Evolutionary conservation across 73 alveolate species (phyloP).

Genomic region (Tetrahymena elliotti): DNA sequence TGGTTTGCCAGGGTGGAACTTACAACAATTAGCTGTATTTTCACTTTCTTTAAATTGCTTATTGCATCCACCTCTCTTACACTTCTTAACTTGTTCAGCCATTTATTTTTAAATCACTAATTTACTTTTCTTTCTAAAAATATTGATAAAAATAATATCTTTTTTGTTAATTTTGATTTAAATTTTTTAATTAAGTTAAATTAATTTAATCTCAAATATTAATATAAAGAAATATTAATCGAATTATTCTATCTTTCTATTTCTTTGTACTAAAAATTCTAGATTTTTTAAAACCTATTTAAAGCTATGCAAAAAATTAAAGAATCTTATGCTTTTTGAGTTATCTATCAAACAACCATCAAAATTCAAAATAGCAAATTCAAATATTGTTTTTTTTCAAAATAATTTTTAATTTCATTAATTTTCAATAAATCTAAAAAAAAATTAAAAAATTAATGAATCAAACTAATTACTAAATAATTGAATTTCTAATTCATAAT

Average conservation of each 20-base stretch:
- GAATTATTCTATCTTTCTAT: background rate
- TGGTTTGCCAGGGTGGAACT: conserved; percentile 91
- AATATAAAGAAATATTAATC: background rate
- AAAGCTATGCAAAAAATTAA: no score
- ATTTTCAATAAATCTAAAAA: no score
- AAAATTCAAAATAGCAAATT: no score
- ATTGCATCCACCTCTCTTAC: conserved; percentile 89
- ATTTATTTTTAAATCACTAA: background rate
- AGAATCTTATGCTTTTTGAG: no score
- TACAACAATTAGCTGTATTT: conserved; percentile 75
- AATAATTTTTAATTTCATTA: no score
- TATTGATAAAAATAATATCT: background rate
- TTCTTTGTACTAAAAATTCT: background rate
- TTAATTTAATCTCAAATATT: background rate
- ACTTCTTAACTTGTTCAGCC: conserved; percentile 37
- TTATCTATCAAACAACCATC: no score
- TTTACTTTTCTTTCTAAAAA: background rate
- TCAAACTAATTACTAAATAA: no score
- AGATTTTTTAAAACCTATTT: background rate
- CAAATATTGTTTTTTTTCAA: no score
- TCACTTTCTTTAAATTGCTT: conserved; percentile 70
- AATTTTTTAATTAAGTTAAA: no score
- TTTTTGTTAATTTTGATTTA: background rate
- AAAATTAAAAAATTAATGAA: no score
- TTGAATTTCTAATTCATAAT: no score